Evolutionary conservation across 2,329 filamentous ascomycete species (phyloP).

Genomic region (Ophiocordyceps camponoti-leonardi): DNA sequence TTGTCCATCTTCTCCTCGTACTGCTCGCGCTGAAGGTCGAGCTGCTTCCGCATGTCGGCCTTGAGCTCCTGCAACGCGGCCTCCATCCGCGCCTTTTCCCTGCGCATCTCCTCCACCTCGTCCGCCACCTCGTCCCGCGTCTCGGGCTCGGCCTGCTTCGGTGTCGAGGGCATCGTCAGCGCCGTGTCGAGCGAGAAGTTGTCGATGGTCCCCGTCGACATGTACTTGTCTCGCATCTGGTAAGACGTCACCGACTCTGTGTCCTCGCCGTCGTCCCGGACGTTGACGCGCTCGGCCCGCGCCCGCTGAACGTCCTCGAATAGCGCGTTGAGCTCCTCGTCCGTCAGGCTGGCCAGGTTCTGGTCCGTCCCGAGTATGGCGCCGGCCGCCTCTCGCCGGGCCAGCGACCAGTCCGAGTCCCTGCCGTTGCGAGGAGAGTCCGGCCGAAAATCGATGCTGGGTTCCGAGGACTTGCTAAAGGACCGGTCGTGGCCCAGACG

Average conservation of each 20-base stretch:
- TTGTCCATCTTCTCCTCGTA: constrained; percentile 75
- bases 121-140: constrained; percentile 63
- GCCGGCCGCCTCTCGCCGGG: constrained; percentile 79
- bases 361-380: constrained; percentile 82
- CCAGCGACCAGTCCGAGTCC: constrained; percentile 91
- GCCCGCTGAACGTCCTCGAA: constrained; percentile 90
- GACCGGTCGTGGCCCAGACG: constrained; percentile 51
- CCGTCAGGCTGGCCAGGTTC: constrained; percentile 74
- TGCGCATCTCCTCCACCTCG: constrained; percentile 68
- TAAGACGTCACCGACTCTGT: constrained; percentile 80
- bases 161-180: constrained; percentile 87
- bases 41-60: constrained; percentile 73
- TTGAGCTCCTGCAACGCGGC: constrained; percentile 62
- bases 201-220: constrained; percentile 86
- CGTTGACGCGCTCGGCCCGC: constrained; percentile 55
- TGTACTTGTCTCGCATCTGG: constrained; percentile 80
- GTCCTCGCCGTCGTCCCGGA: constrained; percentile 72
- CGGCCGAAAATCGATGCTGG: constrained; percentile 42
- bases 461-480: constrained; percentile 75
- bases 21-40: constrained; percentile 66
- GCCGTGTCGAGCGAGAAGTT: constrained; percentile 92
- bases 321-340: constrained; percentile 83
- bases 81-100: constrained; percentile 75
- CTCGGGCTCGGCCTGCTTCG: constrained; percentile 59
- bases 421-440: constrained; percentile 57